Evolutionary conservation across 2,329 filamentous ascomycete genomes (phyloP).

Genomic region (Graphilbum fragrans): DNA sequence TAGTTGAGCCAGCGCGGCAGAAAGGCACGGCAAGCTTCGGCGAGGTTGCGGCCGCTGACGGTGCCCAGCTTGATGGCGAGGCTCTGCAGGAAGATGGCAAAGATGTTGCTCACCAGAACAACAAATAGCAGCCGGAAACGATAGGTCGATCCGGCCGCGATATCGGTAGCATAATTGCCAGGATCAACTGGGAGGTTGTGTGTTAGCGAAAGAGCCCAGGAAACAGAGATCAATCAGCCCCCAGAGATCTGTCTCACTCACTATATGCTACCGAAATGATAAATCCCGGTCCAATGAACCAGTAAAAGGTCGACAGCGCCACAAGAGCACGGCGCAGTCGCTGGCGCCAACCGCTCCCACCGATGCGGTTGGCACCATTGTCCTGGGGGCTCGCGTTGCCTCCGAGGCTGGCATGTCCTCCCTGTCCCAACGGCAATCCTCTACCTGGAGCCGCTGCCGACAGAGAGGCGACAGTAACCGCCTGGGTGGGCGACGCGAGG

Average conservation of each 20-base stretch:
- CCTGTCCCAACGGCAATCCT: too few species aligned
- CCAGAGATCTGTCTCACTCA: conserved; percentile 17
- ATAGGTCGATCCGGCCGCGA: conserved; percentile 51
- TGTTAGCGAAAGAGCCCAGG: too few species aligned
- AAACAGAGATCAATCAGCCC: background rate
- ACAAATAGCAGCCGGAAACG: conserved; percentile 56
- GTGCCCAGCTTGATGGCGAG: conserved; percentile 58
- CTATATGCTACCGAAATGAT: conserved; percentile 49
- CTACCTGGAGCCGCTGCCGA: too few species aligned
- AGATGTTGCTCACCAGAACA: conserved; percentile 55
- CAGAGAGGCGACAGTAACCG: background rate
- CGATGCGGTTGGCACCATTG: too few species aligned
- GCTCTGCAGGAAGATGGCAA: conserved; percentile 59
- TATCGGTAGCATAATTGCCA: conserved; percentile 60
- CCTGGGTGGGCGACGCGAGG: background rate
- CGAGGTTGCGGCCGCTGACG: conserved; percentile 55
- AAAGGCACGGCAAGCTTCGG: conserved; percentile 52
- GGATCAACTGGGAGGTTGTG: conserved; percentile 31
- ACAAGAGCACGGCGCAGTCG: conserved; percentile 8
- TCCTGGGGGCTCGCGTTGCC: too few species aligned
- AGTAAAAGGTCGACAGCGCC: conserved; percentile 31
- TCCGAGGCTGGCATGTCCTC: too few species aligned
- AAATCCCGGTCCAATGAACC: conserved; percentile 50
- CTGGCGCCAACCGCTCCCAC: too few species aligned
- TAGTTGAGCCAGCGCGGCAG: conserved; percentile 54